These are phyloP conservation scores for Pinus tabuliformis DNA, from an alignment of 75 land plant genomes.

Conservation along the genomic window DNA sequence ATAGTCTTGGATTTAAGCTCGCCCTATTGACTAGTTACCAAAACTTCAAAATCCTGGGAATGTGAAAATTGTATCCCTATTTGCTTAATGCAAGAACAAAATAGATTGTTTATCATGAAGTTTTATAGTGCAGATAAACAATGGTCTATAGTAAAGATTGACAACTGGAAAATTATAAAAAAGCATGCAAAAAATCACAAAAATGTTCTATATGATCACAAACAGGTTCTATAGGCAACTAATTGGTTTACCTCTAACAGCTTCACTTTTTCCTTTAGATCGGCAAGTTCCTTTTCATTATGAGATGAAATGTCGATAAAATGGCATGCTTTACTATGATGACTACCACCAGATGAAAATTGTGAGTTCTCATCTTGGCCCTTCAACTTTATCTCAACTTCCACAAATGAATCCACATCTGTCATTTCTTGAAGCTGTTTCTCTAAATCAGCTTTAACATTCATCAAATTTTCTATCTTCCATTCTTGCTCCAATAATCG, in stretches of 20 bases:
- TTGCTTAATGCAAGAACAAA: slow-evolving; percentile 1
- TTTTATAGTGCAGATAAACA: background rate
- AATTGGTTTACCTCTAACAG: slow-evolving; percentile 6
- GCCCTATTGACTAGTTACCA: slow-evolving; percentile 11
- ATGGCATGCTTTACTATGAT: background rate
- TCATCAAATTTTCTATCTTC: slow-evolving; percentile 66
- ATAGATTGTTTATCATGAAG: background rate
- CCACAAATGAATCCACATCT: slow-evolving; percentile 27
- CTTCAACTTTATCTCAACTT: slow-evolving; percentile 7
- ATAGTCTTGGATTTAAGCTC: slow-evolving; percentile 2
- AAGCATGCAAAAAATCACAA: background rate
- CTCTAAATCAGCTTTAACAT: slow-evolving; percentile 37
- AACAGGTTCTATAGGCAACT: background rate
- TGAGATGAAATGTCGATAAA: background rate
- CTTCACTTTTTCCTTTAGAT: slow-evolving; percentile 25
- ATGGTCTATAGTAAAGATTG: background rate
- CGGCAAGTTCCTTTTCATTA: slow-evolving; percentile 13
- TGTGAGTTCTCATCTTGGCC: background rate
- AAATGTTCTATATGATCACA: background rate
- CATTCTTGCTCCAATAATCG: slow-evolving; percentile 51
- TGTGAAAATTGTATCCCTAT: background rate
- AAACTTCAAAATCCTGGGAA: background rate
- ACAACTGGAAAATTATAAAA: background rate
- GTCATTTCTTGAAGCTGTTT: slow-evolving; percentile 59
- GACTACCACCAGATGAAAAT: background rate